phyloP scores from a whole-genome alignment of 495 filamentous ascomycete genomes.

The Xeromyces bisporus region DNA sequence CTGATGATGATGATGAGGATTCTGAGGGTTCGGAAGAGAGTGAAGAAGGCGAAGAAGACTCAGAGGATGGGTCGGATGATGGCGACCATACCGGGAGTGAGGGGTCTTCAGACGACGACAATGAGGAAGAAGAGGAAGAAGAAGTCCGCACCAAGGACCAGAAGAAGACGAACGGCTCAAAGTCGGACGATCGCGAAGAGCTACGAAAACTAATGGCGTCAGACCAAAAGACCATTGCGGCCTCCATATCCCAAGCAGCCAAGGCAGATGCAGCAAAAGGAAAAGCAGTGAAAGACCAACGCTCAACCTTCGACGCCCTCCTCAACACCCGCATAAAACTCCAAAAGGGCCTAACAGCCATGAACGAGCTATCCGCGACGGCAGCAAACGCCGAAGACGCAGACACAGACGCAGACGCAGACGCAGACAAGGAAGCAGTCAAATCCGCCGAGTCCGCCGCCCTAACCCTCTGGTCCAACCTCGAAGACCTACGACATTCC shows the following conservation, averaged over 20 bases:
- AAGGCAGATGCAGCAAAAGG: slow-evolving; percentile 74
- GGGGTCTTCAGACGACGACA: slow-evolving; percentile 11
- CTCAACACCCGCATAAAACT: slow-evolving; percentile 77
- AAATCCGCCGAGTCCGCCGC: slow-evolving; percentile 78
- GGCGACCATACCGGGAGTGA: slow-evolving; percentile 20
- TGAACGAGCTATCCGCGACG: slow-evolving; percentile 49
- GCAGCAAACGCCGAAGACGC: slow-evolving; percentile 19
- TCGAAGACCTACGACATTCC: slow-evolving; percentile 53
- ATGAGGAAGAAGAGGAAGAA: slow-evolving; percentile 22
- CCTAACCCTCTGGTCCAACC: slow-evolving; percentile 66
- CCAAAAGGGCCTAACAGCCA: slow-evolving; percentile 71
- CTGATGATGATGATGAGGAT: slow-evolving; percentile 6
- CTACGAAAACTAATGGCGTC: slow-evolving; percentile 52
- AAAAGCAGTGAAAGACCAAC: slow-evolving; percentile 64
- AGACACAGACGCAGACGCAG: too few species aligned
- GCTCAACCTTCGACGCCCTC: slow-evolving; percentile 68
- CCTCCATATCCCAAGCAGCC: slow-evolving; percentile 53
- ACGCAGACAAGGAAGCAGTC: slow-evolving; percentile 33
- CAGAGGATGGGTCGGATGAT: slow-evolving; percentile 26
- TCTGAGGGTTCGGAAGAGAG: slow-evolving; percentile 8
- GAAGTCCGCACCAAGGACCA: slow-evolving; percentile 6
- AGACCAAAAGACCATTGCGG: slow-evolving; percentile 51
- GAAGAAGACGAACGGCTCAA: slow-evolving; percentile 10
- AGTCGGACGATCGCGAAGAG: slow-evolving; percentile 34
- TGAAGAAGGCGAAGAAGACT: slow-evolving; percentile 19